A percentile compares a stretch with the other conserved stretches of the same genome.
phyloP scores from a whole-genome alignment of 805 yeast species.

The Diddensiella transvaalensis region DNA sequence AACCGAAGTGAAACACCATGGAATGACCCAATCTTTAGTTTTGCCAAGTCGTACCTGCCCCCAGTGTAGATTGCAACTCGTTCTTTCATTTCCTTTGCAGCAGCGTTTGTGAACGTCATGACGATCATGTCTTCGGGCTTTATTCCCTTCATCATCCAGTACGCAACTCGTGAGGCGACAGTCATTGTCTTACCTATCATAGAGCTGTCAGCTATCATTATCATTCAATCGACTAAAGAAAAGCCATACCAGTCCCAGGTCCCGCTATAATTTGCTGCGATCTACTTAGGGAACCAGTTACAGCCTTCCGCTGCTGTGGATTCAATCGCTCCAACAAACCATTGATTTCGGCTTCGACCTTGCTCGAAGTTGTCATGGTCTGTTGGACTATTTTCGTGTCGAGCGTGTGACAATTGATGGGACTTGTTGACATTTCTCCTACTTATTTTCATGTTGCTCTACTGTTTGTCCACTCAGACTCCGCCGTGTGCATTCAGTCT shows the following conservation, averaged over 20 bases:
- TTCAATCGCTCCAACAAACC: constrained; percentile 29
- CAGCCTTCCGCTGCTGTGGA: constrained; percentile 44
- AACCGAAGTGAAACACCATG: constrained; percentile 74
- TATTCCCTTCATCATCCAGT: constrained; percentile 49
- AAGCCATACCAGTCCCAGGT: constrained; percentile 52
- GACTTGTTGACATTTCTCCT: no score
- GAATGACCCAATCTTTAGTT: constrained; percentile 77
- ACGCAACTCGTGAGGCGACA: constrained; percentile 72
- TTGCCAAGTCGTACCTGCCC: constrained; percentile 32
- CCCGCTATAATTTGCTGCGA: constrained; percentile 58
- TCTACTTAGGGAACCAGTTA: constrained; percentile 38
- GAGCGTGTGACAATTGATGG: no score
- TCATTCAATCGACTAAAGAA: neutral
- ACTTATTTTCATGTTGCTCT: no score
- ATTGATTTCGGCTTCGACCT: no score
- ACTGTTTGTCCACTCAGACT: no score
- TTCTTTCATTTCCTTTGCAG: constrained; percentile 79
- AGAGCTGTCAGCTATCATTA: no score
- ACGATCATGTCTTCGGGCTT: constrained; percentile 60
- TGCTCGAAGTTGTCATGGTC: no score
- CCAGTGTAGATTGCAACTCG: constrained; percentile 43
- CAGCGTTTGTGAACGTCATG: constrained; percentile 90
- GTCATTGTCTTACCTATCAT: constrained; percentile 71
- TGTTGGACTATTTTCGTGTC: no score
- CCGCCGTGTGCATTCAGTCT: no score